phyloP scores from a whole-genome alignment of 805 yeast genomes.

The Monosporozyma aquatica region DNA sequence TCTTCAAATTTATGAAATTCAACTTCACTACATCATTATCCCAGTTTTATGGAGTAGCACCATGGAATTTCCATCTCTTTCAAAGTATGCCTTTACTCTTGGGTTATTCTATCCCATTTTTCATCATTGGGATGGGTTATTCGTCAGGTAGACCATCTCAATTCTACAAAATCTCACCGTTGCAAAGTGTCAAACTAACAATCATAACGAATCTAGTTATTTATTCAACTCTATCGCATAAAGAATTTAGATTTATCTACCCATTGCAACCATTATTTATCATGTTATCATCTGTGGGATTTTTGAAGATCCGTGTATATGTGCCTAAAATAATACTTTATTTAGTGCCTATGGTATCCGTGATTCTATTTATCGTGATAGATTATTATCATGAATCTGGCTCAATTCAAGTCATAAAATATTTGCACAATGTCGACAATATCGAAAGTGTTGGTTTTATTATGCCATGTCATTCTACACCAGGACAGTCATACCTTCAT shows the following conservation, averaged over 20 bases:
- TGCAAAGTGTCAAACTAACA: conserved; percentile 22
- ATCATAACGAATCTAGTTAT: conserved; percentile 38
- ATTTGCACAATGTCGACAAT: conserved; percentile 34
- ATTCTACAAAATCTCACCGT: conserved; percentile 3
- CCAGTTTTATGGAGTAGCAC: conserved; percentile 74
- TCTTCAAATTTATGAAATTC: conserved; percentile 63
- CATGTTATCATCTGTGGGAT: conserved; percentile 39
- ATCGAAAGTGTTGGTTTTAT: conserved; percentile 62
- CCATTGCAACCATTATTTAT: conserved; percentile 74
- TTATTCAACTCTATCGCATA: conserved; percentile 68
- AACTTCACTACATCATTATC: conserved; percentile 68
- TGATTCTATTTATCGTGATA: conserved; percentile 33
- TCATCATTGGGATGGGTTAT: conserved; percentile 37
- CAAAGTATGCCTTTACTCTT: conserved; percentile 78
- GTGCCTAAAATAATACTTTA: conserved; percentile 8
- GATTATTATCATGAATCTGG: conserved; percentile 79
- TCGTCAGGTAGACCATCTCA: too few relatives aligned
- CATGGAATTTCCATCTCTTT: conserved; percentile 73
- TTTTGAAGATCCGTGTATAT: conserved; percentile 1
- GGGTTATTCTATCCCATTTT: conserved; percentile 57
- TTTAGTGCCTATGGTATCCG: conserved; percentile 15
- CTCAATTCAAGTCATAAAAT: conserved; percentile 56
- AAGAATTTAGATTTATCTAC: conserved; percentile 84
- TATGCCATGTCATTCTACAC: conserved; percentile 96
- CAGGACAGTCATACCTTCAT: conserved; percentile 83